phyloP scores from a whole-genome alignment of 768 basidiomycete genomes.

The Candolleomyces efflorescens region DNA sequence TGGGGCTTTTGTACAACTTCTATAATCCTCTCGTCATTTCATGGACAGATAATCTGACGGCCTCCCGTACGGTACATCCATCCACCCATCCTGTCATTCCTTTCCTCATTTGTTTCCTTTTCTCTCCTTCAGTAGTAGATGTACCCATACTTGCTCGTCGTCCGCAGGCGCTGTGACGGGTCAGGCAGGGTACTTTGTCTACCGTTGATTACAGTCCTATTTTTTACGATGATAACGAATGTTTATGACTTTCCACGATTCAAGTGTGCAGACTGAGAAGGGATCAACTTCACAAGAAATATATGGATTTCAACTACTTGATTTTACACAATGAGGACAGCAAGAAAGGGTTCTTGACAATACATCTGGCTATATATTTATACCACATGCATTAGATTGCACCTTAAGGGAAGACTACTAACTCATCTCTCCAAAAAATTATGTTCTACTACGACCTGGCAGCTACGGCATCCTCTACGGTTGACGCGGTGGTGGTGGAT shows the following conservation, averaged over 20 bases:
- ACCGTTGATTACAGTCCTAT: background rate
- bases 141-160: background rate
- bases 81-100: background rate
- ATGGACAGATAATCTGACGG: constrained; percentile 2
- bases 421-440: background rate
- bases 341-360: background rate
- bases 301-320: background rate
- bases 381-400: background rate
- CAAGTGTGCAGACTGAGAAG: background rate
- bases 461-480: constrained; percentile 2
- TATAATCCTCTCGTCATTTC: constrained; percentile 5
- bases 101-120: background rate
- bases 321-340: constrained; percentile 5
- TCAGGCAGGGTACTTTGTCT: background rate
- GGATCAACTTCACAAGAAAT: background rate
- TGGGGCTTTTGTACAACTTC: constrained; percentile 1
- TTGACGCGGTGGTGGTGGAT: constrained; percentile 1
- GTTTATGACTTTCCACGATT: background rate
- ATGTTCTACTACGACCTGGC: too few relatives aligned
- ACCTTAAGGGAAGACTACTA: background rate
- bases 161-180: constrained; percentile 1
- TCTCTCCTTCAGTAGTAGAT: background rate
- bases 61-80: background rate
- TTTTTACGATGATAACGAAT: constrained; percentile 1
- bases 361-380: background rate